phyloP scores from a whole-genome alignment of 2,329 filamentous ascomycete genomes.

The Chrysoporthe austroafricana region DNA sequence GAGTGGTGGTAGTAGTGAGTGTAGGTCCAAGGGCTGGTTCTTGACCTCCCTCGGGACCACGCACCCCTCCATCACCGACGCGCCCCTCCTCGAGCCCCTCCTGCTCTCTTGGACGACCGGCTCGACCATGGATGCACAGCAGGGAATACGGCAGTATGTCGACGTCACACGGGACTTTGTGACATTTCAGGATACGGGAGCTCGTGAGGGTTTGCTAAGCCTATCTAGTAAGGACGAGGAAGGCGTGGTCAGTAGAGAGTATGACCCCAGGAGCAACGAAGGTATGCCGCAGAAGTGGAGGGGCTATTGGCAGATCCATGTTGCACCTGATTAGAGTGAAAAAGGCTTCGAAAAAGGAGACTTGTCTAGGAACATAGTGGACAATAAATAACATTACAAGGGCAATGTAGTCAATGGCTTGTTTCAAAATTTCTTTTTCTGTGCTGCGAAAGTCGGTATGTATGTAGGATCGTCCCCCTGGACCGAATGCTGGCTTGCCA shows the following conservation, averaged over 20 bases:
- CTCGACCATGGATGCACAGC: conserved; percentile 58
- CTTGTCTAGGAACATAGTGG: neutral
- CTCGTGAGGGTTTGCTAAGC: conserved; percentile 13
- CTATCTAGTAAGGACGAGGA: conserved; percentile 20
- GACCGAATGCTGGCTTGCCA: no score
- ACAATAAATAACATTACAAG: neutral
- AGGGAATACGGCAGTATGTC: conserved; percentile 64
- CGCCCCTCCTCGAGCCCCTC: conserved; percentile 65
- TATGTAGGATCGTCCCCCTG: neutral
- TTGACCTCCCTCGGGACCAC: conserved; percentile 58
- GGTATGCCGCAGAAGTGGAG: conserved; percentile 23
- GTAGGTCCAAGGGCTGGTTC: conserved; percentile 50
- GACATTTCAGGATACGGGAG: conserved; percentile 21
- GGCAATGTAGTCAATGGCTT: neutral
- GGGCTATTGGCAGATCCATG: conserved; percentile 27
- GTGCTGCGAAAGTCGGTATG: neutral
- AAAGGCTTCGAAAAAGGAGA: neutral
- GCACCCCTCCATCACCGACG: conserved; percentile 69
- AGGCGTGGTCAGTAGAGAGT: conserved; percentile 20
- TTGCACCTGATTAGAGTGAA: conserved; percentile 18
- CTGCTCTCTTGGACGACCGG: conserved; percentile 65
- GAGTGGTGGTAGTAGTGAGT: conserved; percentile 24
- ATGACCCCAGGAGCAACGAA: conserved; percentile 13
- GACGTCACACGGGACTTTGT: conserved; percentile 59
- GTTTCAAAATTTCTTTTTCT: neutral